Evolutionary conservation across 768 basidiomycete species (phyloP).

Genomic region (Mycena pura): DNA sequence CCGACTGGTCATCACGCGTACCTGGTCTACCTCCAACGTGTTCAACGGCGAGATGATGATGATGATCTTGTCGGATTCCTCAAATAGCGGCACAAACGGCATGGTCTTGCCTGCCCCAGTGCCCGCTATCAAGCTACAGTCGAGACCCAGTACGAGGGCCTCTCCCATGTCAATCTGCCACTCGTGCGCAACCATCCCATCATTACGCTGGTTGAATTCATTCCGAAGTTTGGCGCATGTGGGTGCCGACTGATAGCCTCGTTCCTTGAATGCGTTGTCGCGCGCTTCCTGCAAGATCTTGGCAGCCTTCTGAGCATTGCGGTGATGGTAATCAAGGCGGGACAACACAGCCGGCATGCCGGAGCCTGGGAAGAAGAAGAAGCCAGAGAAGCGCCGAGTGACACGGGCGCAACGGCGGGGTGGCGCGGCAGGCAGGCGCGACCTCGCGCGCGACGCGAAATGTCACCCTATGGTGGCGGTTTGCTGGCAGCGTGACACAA

Average conservation of each 20-base stretch:
- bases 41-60: constrained; percentile 31
- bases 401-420: neutral
- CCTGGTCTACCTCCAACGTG: constrained; percentile 24
- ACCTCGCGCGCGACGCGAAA: neutral
- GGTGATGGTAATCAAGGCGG: neutral
- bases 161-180: constrained; percentile 37
- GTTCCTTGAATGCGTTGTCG: neutral
- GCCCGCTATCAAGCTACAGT: constrained; percentile 26
- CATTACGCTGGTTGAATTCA: neutral
- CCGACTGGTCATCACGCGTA: neutral
- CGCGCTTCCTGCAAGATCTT: neutral
- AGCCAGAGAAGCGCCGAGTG: neutral
- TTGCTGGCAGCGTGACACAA: neutral
- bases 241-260: neutral
- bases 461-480: neutral
- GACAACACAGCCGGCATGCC: neutral
- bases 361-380: no score
- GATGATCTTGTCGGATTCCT: constrained; percentile 5
- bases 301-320: neutral
- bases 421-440: neutral
- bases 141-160: constrained; percentile 26
- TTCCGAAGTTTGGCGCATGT: neutral
- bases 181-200: constrained; percentile 18
- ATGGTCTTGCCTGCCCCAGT: constrained; percentile 30
- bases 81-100: constrained; percentile 27